Conservation (phyloP, 805 yeast genomes). For the Pichia ethanolica region DNA sequence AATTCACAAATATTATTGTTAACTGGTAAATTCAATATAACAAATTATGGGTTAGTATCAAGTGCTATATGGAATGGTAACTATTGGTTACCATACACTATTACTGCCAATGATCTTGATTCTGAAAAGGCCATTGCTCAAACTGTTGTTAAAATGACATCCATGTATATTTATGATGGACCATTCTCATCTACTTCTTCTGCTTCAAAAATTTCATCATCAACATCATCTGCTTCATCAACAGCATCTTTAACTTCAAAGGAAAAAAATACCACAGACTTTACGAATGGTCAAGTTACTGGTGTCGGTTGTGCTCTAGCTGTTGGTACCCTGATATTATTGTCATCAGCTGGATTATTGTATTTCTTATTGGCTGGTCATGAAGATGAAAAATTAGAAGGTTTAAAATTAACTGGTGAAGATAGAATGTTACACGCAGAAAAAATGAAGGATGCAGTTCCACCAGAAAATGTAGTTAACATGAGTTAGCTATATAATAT, state of each 20-base stretch:
- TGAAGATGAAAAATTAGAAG: conserved; percentile 33
- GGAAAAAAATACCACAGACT: conserved; percentile 12
- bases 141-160: conserved; percentile 32
- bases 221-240: conserved; percentile 5
- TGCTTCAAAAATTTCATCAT: not conserved
- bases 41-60: conserved; percentile 47
- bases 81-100: conserved; percentile 58
- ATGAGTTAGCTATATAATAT: not conserved
- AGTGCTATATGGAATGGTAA: conserved; percentile 61
- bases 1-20: conserved; percentile 43
- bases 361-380: conserved; percentile 24
- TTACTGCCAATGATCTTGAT: conserved; percentile 31
- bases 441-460: conserved; percentile 55
- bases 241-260: not conserved
- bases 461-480: conserved; percentile 31
- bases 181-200: conserved; percentile 21
- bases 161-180: conserved; percentile 27
- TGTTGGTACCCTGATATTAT: conserved; percentile 38
- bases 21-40: conserved; percentile 47
- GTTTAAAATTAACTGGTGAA: conserved; percentile 45
- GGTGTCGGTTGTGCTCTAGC: conserved; percentile 64
- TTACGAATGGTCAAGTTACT: conserved; percentile 57
- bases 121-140: conserved; percentile 18
- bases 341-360: conserved; percentile 35
- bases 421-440: conserved; percentile 35